These are phyloP conservation scores for Heteromeles arbutifolia DNA, from an alignment of 306 rosid genomes.

Conservation along the genomic window DNA sequence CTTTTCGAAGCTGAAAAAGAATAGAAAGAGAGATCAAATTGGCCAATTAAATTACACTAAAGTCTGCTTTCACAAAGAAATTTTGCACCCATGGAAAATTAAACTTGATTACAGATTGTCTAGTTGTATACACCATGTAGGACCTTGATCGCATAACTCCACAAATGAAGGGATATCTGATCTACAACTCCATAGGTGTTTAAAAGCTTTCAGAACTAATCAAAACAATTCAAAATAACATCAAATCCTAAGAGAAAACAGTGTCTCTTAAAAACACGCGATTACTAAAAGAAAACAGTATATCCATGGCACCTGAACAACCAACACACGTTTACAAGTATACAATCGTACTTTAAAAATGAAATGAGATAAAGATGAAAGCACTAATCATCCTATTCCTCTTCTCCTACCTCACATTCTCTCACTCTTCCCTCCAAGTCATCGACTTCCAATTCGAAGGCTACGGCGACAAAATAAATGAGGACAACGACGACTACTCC, in stretches of 20 bases:
- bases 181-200: too few relatives aligned
- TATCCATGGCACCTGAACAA: too few relatives aligned
- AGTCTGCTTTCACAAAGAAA: background rate
- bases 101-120: background rate
- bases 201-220: too few relatives aligned
- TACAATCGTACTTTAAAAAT: too few relatives aligned
- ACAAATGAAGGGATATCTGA: too few relatives aligned
- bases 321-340: too few relatives aligned
- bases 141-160: background rate
- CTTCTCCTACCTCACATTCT: slow-evolving; percentile 20
- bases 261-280: too few relatives aligned
- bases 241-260: too few relatives aligned
- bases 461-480: slow-evolving; percentile 28
- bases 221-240: too few relatives aligned
- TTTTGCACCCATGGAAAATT: background rate
- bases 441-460: slow-evolving; percentile 54
- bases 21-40: background rate
- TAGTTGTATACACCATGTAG: background rate
- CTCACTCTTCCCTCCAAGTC: slow-evolving; percentile 14
- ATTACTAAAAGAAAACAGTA: too few relatives aligned
- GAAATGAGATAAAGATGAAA: too few relatives aligned
- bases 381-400: slow-evolving; percentile 31
- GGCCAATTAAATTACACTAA: background rate
- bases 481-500: slow-evolving; percentile 26
- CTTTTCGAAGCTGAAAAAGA: slow-evolving; percentile 17